A percentile compares a stretch with the other conserved stretches of the same genome.
These are phyloP conservation scores for Hypoxylon sp. DNA, from an alignment of 2,329 filamentous ascomycete genomes.

Conservation along the genomic window DNA sequence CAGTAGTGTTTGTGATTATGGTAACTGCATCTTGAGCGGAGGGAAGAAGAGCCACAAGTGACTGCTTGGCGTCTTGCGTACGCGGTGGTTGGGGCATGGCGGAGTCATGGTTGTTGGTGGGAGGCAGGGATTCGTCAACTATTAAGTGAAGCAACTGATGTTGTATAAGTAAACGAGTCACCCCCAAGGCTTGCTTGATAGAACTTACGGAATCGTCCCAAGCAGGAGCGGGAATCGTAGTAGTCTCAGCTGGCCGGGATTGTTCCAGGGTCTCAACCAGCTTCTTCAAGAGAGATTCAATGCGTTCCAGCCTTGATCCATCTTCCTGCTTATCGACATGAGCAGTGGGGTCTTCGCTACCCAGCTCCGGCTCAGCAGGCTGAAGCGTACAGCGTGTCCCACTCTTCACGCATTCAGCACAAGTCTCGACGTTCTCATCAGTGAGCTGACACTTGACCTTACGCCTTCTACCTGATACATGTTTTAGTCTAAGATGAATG, in stretches of 20 bases:
- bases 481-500: neutral
- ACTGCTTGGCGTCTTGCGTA: conserved; percentile 3
- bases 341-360: neutral
- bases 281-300: conserved; percentile 24
- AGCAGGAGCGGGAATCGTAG: neutral
- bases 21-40: conserved; percentile 23
- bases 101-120: neutral
- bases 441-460: conserved; percentile 31
- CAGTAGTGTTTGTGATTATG: conserved; percentile 21
- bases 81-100: neutral
- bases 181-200: no score
- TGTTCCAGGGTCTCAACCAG: conserved; percentile 10
- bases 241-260: neutral
- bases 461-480: conserved; percentile 21
- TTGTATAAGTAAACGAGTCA: neutral
- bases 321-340: conserved; percentile 4
- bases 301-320: conserved; percentile 23
- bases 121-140: neutral
- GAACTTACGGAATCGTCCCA: conserved; percentile 13
- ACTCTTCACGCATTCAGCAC: conserved; percentile 21
- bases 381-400: conserved; percentile 17
- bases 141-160: conserved; percentile 7
- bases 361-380: conserved; percentile 1
- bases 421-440: conserved; percentile 23
- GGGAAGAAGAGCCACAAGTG: conserved; percentile 17